Conservation (phyloP, 208 protist species). For the Crithidia brevicula region DNA sequence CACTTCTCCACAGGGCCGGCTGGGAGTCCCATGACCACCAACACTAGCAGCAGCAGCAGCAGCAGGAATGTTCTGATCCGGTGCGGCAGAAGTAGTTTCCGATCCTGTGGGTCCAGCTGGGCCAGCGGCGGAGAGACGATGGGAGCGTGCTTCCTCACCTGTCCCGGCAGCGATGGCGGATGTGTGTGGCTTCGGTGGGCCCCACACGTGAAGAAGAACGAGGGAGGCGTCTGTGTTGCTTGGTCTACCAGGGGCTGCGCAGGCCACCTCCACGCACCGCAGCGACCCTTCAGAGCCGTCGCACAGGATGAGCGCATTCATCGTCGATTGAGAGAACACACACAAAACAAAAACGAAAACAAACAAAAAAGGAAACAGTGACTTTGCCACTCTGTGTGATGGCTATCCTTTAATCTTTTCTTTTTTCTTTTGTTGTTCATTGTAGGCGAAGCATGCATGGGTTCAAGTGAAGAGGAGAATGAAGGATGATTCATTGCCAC, state of each 20-base stretch:
- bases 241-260: slow-evolving; percentile 43
- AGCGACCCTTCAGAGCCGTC: slow-evolving; percentile 75
- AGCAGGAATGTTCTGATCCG: not conserved
- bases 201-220: slow-evolving; percentile 75
- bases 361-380: slow-evolving; percentile 4
- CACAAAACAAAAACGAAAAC: slow-evolving; percentile 11
- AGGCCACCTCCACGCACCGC: slow-evolving; percentile 71
- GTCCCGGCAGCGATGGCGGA: not conserved
- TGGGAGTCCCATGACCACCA: too few species aligned
- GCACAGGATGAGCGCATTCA: slow-evolving; percentile 62
- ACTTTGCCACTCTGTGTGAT: too few species aligned
- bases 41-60: slow-evolving; percentile 1
- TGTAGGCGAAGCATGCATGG: too few species aligned
- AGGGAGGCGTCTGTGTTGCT: slow-evolving; percentile 57
- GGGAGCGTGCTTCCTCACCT: not conserved
- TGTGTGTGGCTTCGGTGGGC: not conserved
- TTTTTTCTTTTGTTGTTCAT: too few species aligned
- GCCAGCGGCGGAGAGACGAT: not conserved
- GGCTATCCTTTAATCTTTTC: too few species aligned
- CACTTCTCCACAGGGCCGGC: slow-evolving; percentile 34
- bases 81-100: not conserved
- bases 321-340: too few species aligned
- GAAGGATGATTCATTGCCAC: too few species aligned
- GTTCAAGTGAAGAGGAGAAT: too few species aligned
- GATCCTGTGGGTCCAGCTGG: not conserved